Evolutionary conservation across 495 filamentous ascomycete species (phyloP), one percentile per base, ranked within the genome.

Genomic region (Aspergillus egyptiacus): DNA sequence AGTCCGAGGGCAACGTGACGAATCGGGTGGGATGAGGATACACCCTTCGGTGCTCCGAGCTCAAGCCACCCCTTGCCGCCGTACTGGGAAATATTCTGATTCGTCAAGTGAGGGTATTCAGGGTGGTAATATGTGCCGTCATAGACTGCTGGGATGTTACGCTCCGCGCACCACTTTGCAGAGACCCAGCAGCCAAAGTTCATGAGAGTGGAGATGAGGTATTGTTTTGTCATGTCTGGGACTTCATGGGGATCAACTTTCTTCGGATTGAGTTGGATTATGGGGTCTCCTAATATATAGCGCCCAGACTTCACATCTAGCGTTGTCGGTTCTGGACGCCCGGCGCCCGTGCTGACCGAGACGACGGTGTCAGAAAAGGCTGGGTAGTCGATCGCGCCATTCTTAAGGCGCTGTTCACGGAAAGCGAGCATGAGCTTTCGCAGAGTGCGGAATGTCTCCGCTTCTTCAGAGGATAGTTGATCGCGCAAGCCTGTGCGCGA

Each of bases 71-170:
- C 45, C 27, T 65, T 25, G 7, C 67, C 68, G 17, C 61, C 62
- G 19, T 62, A 67, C 6, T 65, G 43, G 23, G 44, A 50, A 23
- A 74, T 37, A 35, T 70, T 73, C 22, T 65, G 39, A 17, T 43
- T 59, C 6, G 68, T 73, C n/a, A 73, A 47, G 13, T 58, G 61
- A 1, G 70, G 62, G 33, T 77, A 73, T 28, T 76, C 67, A 5
- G 84, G 79, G 45, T 82, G 75, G 36, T 74, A 75, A 52, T 82
- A 73, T 6, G 85, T 80, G 32, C 83, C 77, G 40, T 89, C 79
- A 66, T 85, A 96, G 13, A 89, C 76, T 42, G 80, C 75, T 2
- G 94, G 91, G 28, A 98, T 87, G 46, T 78, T 72, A 28, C 91
- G 83, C 31, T 81, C 74, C 13, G 75, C 59, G 59, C 84, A 87